These are phyloP conservation scores for Cryptococcus wingfieldii DNA, from an alignment of 1,284 basidiomycete species.

Conservation along the genomic window DNA sequence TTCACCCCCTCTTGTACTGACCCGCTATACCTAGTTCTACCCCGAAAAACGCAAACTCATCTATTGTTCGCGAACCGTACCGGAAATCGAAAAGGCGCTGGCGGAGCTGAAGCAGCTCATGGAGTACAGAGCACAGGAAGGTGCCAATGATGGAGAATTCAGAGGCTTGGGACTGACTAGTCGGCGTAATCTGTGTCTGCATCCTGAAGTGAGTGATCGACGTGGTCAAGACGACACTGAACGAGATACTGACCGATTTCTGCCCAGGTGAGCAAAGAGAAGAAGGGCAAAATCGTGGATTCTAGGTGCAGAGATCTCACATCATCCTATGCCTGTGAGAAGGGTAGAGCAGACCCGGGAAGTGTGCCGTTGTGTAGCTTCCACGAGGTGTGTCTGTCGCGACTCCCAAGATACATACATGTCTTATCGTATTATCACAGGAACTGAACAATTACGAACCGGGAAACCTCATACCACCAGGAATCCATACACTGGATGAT, in stretches of 20 bases:
- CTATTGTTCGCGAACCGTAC: slow-evolving; percentile 99
- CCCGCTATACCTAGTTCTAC: slow-evolving; percentile 63
- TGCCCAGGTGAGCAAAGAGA: slow-evolving; percentile 81
- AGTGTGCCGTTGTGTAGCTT: slow-evolving; percentile 90
- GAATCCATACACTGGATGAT: slow-evolving; percentile 93
- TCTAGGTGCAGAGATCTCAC: slow-evolving; percentile 95
- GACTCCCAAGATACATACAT: too few relatives aligned
- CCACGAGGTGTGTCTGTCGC: slow-evolving; percentile 70
- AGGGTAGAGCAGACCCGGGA: slow-evolving; percentile 80
- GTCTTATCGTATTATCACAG: slow-evolving; percentile 42
- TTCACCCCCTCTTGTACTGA: neutral
- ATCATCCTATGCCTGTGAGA: slow-evolving; percentile 76
- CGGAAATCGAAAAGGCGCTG: slow-evolving; percentile 98
- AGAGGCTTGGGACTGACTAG: slow-evolving; percentile 89
- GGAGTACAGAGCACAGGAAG: slow-evolving; percentile 78
- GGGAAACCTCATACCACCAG: slow-evolving; percentile 77
- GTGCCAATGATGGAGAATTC: slow-evolving; percentile 74
- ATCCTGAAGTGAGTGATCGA: slow-evolving; percentile 69
- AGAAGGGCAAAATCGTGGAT: slow-evolving; percentile 96
- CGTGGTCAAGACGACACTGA: neutral
- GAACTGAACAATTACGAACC: slow-evolving; percentile 74
- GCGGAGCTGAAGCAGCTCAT: slow-evolving; percentile 93
- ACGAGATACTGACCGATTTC: neutral
- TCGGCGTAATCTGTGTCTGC: slow-evolving; percentile 93
- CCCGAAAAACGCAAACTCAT: slow-evolving; percentile 89